A percentile compares a stretch with the other conserved stretches of the same genome.
These are phyloP conservation scores for Fulvia fulva DNA, from an alignment of 2,329 filamentous ascomycete species.

Conservation along the genomic window DNA sequence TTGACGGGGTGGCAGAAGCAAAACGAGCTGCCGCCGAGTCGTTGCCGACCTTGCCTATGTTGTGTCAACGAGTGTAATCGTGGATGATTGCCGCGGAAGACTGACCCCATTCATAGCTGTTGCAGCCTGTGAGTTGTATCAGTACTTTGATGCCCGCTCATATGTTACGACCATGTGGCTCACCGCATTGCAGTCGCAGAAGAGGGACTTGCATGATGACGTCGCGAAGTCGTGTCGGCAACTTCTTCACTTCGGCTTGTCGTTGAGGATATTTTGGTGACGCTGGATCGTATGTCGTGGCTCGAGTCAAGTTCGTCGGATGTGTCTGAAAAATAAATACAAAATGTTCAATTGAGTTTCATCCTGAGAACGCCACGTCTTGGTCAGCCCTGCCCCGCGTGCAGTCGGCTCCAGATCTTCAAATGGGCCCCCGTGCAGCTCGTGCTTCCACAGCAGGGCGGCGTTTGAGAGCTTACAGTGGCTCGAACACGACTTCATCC, in stretches of 20 bases:
- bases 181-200: slow-evolving; percentile 75
- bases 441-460: not conserved
- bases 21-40: slow-evolving; percentile 86
- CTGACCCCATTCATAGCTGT: slow-evolving; percentile 95
- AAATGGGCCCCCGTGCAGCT: not conserved
- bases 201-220: slow-evolving; percentile 70
- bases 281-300: not conserved
- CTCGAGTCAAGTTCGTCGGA: too few species aligned
- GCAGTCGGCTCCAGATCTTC: not conserved
- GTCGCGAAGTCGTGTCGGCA: not conserved
- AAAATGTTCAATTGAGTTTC: not conserved
- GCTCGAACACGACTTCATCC: not conserved
- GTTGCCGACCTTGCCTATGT: slow-evolving; percentile 73
- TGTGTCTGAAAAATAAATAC: not conserved
- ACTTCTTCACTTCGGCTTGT: not conserved
- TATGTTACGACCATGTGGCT: slow-evolving; percentile 11
- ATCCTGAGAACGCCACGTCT: not conserved
- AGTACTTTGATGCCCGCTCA: slow-evolving; percentile 3
- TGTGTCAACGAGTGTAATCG: slow-evolving; percentile 1
- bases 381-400: not conserved
- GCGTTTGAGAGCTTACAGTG: not conserved
- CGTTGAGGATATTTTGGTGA: not conserved
- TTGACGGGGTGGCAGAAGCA: slow-evolving; percentile 75
- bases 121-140: slow-evolving; percentile 61
- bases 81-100: not conserved